These are phyloP conservation scores for Mycena rebaudengoi DNA, from an alignment of 768 basidiomycete species.

Conservation along the genomic window DNA sequence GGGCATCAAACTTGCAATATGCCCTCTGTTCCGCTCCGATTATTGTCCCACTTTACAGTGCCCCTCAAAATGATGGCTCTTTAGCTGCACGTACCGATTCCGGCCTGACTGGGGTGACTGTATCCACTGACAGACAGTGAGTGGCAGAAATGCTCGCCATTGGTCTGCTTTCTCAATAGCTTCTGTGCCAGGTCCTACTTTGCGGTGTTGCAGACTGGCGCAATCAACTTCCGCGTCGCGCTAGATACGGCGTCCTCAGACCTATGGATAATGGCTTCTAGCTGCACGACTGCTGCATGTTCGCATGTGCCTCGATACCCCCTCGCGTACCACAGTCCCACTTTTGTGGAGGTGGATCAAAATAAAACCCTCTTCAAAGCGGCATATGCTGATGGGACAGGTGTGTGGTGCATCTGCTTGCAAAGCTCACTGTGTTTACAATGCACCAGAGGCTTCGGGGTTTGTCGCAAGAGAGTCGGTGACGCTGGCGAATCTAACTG, in stretches of 20 bases:
- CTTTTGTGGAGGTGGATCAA: conserved; percentile 66
- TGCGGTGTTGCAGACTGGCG: conserved; percentile 64
- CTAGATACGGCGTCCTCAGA: conserved; percentile 82
- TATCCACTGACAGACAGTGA: conserved; percentile 57
- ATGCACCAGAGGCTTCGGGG: conserved; percentile 74
- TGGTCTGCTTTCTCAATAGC: background rate
- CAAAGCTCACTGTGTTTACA: too few relatives aligned
- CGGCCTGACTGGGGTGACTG: conserved; percentile 54
- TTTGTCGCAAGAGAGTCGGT: conserved; percentile 77
- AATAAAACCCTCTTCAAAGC: conserved; percentile 69
- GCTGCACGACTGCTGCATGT: conserved; percentile 65
- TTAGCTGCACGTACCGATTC: conserved; percentile 7
- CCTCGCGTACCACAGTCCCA: conserved; percentile 68
- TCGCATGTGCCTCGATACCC: conserved; percentile 73
- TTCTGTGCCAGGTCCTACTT: conserved; percentile 67
- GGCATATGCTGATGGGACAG: conserved; percentile 73
- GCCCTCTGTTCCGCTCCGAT: conserved; percentile 36
- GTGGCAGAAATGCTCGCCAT: background rate
- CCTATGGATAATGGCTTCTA: conserved; percentile 75
- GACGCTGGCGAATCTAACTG: conserved; percentile 64
- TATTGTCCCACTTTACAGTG: conserved; percentile 33
- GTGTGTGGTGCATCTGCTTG: conserved; percentile 51
- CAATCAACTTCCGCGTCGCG: conserved; percentile 71
- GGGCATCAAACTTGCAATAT: conserved; percentile 30
- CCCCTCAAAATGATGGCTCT: conserved; percentile 2